Base-by-base conservation (phyloP, 1,139 yeast species). In the Kluyveromyces sp. region DNA sequence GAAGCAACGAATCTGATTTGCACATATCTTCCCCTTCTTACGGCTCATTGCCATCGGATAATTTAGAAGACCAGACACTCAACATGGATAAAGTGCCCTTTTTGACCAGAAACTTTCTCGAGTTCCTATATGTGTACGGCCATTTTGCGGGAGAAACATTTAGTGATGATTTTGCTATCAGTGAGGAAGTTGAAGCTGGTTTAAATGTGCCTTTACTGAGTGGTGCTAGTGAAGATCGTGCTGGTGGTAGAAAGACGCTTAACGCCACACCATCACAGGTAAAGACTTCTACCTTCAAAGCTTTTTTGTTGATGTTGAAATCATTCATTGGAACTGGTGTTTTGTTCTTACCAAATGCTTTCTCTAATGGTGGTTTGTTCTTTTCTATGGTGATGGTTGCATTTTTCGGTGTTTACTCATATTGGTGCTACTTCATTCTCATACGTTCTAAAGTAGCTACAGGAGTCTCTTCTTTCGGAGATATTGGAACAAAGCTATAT, bases 131-230 rank as follows among this genome's bases (percentile, higher is more conserved):
- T 52, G 72, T 83, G 11, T 83, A 83, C 60, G 94, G 94, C 3
- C 89, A 83, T 67, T 83, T 83, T 64, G 92, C 92, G 1, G 94
- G 94, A 53, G 94, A 83, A 64, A 77, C 79, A 36, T 72, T 83
- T 47, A 87, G 81, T 53, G 83, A 78, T 55, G 89, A 81, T 50
- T 84, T 81, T 46, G 30, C 43, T 44, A 31, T 54, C 13, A 83
- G 74, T 48, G 86, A 79, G 49, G 73, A 67, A 40, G 56, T 71
- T 1, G 40, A 29, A 33, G 33, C 31, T 6, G 35, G 18, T 9
- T 12, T n/a, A 8, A 19, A n/a, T 4, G 12, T 22, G 18, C 74
- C 80, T 0, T 64, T 77, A 35, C 49, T 75, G n/a, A 48, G 50
- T 1, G 33, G 41, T 3, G 33, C 43, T 3, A 52, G 47, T 20